Percentiles rank a stretch among this genome's conserved stretches.
These are phyloP conservation scores for Hymenoscyphus fructigenus DNA, from an alignment of 2,329 filamentous ascomycete species.

Conservation along the genomic window DNA sequence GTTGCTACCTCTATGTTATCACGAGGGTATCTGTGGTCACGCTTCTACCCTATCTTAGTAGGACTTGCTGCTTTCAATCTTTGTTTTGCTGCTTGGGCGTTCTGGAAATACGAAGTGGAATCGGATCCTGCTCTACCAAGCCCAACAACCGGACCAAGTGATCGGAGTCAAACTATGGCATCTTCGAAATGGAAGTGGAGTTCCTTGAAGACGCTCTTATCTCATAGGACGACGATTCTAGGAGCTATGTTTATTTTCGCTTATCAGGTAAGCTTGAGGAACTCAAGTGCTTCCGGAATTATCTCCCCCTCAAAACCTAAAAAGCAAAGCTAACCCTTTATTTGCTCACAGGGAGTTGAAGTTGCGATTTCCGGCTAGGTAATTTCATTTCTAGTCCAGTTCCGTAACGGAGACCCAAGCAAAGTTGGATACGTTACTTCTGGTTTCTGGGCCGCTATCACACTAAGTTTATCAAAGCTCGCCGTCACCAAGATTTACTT, in stretches of 20 bases:
- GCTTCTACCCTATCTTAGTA: slow-evolving; percentile 69
- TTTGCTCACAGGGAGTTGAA: slow-evolving; percentile 53
- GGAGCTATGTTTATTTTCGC: slow-evolving; percentile 79
- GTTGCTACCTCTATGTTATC: slow-evolving; percentile 65
- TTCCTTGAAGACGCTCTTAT: slow-evolving; percentile 39
- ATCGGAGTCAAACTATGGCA: neutral
- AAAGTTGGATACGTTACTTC: slow-evolving; percentile 76
- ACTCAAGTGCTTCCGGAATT: no score
- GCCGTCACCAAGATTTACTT: neutral
- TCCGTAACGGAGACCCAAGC: slow-evolving; percentile 66
- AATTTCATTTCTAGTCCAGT: slow-evolving; percentile 75
- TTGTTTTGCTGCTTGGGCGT: slow-evolving; percentile 60
- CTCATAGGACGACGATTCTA: slow-evolving; percentile 56
- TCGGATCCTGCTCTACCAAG: slow-evolving; percentile 51
- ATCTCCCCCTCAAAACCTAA: no score
- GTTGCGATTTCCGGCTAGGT: slow-evolving; percentile 83
- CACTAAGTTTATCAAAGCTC: slow-evolving; percentile 57
- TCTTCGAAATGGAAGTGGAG: slow-evolving; percentile 25
- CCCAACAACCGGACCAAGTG: slow-evolving; percentile 38
- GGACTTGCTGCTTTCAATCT: slow-evolving; percentile 56
- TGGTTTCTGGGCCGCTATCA: slow-evolving; percentile 70
- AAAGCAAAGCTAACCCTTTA: no score
- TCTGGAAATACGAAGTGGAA: slow-evolving; percentile 66
- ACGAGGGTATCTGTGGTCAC: slow-evolving; percentile 65
- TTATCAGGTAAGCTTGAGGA: slow-evolving; percentile 57